A percentile compares a stretch with the other conserved stretches of the same genome.
phyloP scores from a whole-genome alignment of 169 alveolate genomes.

The Cardiosporidium cionae region DNA sequence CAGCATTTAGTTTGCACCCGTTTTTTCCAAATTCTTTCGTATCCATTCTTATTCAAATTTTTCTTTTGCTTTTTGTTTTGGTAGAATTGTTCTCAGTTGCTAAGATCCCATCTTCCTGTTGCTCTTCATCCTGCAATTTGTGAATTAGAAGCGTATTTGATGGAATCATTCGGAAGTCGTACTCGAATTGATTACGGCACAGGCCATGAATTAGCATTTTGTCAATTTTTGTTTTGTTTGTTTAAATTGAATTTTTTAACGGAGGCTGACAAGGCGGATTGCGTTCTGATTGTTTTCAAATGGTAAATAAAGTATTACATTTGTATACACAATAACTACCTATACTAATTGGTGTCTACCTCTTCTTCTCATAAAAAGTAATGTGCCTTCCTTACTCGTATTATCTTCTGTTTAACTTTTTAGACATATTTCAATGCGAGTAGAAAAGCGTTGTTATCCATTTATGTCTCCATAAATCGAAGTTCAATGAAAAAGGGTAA shows the following conservation, averaged over 20 bases:
- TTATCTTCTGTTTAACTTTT: too few species aligned
- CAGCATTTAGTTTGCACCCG: neutral
- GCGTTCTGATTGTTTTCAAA: constrained; percentile 40
- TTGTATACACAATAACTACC: too few species aligned
- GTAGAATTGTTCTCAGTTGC: neutral
- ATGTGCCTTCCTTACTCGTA: too few species aligned
- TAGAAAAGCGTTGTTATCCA: too few species aligned
- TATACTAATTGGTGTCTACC: too few species aligned
- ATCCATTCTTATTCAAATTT: neutral
- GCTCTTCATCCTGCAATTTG: neutral
- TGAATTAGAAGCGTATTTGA: constrained; percentile 14
- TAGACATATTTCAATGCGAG: too few species aligned
- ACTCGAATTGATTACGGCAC: constrained; percentile 95
- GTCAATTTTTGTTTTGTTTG: constrained; percentile 64
- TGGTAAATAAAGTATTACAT: constrained; percentile 17
- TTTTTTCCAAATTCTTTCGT: neutral
- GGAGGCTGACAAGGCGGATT: constrained; percentile 29
- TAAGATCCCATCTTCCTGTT: neutral
- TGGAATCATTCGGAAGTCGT: constrained; percentile 87
- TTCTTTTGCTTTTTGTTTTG: neutral
- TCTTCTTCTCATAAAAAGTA: too few species aligned
- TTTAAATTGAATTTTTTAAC: constrained; percentile 22
- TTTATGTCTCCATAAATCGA: too few species aligned
- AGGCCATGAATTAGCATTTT: constrained; percentile 87
- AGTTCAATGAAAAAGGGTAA: too few species aligned